Evolutionary conservation across 129 eudicot genomes (phyloP).

Genomic region (Kitagawia praeruptora): DNA sequence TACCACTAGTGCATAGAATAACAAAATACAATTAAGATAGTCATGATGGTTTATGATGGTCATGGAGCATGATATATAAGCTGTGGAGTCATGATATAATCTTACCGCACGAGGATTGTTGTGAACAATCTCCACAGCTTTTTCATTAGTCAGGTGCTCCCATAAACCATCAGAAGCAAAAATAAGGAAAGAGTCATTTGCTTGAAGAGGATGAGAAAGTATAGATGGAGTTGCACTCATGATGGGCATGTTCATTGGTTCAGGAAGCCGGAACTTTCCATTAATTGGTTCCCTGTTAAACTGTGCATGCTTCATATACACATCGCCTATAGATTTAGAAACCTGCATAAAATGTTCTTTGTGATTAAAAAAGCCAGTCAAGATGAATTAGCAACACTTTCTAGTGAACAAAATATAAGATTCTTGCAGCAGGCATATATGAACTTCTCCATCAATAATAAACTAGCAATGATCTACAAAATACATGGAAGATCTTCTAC

Average conservation of each 20-base stretch:
- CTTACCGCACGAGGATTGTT: constrained; percentile 58
- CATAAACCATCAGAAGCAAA: constrained; percentile 81
- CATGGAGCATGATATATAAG: too few species aligned
- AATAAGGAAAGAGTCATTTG: constrained; percentile 55
- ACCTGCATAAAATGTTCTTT: constrained; percentile 34
- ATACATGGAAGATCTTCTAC: neutral
- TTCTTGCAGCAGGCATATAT: neutral
- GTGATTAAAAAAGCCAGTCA: neutral
- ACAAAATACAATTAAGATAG: neutral
- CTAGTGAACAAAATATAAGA: neutral
- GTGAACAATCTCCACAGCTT: constrained; percentile 65
- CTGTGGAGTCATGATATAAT: constrained; percentile 1
- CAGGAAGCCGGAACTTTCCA: constrained; percentile 50
- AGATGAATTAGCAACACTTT: neutral
- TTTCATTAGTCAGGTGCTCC: constrained; percentile 72
- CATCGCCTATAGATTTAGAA: constrained; percentile 70
- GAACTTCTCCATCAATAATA: neutral
- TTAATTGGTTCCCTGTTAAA: constrained; percentile 46
- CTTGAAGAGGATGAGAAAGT: constrained; percentile 53
- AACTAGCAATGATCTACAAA: neutral
- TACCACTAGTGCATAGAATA: neutral
- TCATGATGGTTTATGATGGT: neutral
- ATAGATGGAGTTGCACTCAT: constrained; percentile 58
- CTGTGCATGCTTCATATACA: constrained; percentile 54
- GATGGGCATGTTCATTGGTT: constrained; percentile 52